Conservation (phyloP, 108 stramenopile genomes). For the Discostella stelligeroides region DNA sequence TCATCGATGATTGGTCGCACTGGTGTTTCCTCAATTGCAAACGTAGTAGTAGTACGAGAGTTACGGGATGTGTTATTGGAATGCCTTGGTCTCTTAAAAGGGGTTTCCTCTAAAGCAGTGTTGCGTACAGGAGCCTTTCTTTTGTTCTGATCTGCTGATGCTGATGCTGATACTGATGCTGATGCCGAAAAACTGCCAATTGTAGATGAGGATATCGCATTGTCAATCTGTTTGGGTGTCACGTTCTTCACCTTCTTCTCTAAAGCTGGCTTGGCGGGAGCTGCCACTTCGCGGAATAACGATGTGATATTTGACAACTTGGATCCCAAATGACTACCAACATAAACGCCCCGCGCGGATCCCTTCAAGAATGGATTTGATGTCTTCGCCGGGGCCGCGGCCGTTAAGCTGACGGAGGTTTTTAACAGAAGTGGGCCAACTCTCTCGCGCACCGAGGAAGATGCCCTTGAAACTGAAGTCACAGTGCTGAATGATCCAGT, state of each 20-base stretch:
- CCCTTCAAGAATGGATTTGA: conserved; percentile 49
- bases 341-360: conserved; percentile 45
- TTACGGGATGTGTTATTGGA: neutral
- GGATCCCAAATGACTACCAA: conserved; percentile 46
- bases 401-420: conserved; percentile 41
- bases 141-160: neutral
- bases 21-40: conserved; percentile 14
- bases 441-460: conserved; percentile 14
- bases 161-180: neutral
- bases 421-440: conserved; percentile 31
- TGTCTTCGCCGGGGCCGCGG: conserved; percentile 18
- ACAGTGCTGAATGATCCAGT: conserved; percentile 26
- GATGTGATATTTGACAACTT: conserved; percentile 48
- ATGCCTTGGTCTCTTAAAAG: conserved; percentile 23
- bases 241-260: conserved; percentile 4
- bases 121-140: neutral
- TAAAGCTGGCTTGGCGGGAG: conserved; percentile 13
- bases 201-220: neutral
- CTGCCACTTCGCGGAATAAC: conserved; percentile 50
- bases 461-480: conserved; percentile 11
- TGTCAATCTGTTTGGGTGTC: neutral
- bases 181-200: neutral
- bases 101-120: conserved; percentile 23
- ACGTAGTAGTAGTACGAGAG: neutral
- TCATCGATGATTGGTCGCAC: conserved; percentile 15